Base-by-base conservation (phyloP, 805 yeast species). In the Groenewaldozyma tartarivorans region DNA sequence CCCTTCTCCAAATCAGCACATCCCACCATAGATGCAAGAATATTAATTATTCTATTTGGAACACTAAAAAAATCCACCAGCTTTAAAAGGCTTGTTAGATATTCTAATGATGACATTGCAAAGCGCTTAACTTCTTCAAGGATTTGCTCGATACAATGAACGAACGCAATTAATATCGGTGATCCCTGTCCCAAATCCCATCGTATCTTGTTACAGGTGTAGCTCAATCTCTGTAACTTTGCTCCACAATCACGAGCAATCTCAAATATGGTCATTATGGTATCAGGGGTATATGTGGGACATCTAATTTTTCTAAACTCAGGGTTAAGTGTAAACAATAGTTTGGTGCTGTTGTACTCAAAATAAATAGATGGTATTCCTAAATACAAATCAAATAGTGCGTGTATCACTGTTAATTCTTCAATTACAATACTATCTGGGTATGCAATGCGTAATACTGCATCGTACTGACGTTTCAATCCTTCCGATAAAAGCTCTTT, bases 11-110 rank as follows among this genome's bases (percentile, higher is more conserved):
- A 29, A 33, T 46, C 45, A 13, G 44, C 47, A 34, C 49, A 46
- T 5, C 49, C 49, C 18, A 46, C 36, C 4, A 46, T 26, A 5
- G 47, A 38, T 11, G 44, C 19, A 2, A 46, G 38, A 13, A 44
- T 41, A 15, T 13, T 18, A 2, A 38, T 18, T 9, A 44, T 24
- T 13, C 16, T 19, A 18, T 41, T 16, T 24, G 26, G 11, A 29
- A 16, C 26, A 18, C 17, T n/a, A 20, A 41, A 20, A 11, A 17
- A 36, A 18, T 29, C 32, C 9, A 39, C 17, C 21, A 41, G 21
- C 34, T 21, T 24, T 27, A 38, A 7, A n/a, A 29, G 3, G 19
- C 13, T 24, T 24, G 29, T 24, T 9, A 7, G n/a, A n/a, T n/a
- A n/a, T n/a, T n/a, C n/a, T n/a, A n/a, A n/a, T n/a, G n/a, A n/a